These are phyloP conservation scores for Claviceps capensis DNA, from an alignment of 2,329 filamentous ascomycete species.

Conservation along the genomic window DNA sequence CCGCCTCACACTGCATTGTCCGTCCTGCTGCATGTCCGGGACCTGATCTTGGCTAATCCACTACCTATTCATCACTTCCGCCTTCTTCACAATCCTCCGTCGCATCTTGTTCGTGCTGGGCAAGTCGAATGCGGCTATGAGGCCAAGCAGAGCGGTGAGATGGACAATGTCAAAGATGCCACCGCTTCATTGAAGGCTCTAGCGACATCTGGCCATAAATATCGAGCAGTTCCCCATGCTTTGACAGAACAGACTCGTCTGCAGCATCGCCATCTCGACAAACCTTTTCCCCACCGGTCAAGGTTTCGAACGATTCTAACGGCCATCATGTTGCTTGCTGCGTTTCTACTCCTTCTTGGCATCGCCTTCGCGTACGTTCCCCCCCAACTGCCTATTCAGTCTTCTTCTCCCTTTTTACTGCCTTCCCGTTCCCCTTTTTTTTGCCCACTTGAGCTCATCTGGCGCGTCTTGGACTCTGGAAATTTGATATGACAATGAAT, in stretches of 20 bases:
- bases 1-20: too few relatives aligned
- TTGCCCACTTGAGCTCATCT: too few relatives aligned
- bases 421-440: not conserved
- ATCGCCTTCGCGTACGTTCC: constrained; percentile 9
- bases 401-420: not conserved
- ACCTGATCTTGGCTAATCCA: too few relatives aligned
- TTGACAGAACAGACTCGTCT: not conserved
- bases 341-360: constrained; percentile 7
- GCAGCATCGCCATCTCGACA: not conserved
- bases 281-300: constrained; percentile 1
- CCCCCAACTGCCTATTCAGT: not conserved
- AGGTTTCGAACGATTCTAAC: constrained; percentile 8
- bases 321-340: constrained; percentile 7
- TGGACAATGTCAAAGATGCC: constrained; percentile 4
- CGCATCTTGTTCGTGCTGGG: not conserved
- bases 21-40: too few relatives aligned
- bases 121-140: not conserved
- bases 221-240: constrained; percentile 14
- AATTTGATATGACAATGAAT: not conserved
- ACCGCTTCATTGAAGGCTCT: constrained; percentile 9
- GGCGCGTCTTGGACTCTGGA: too few relatives aligned
- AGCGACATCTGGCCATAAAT: constrained; percentile 13
- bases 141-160: not conserved
- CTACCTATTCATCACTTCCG: not conserved
- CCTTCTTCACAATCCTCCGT: not conserved